Evolutionary conservation across 805 yeast genomes (phyloP).

Genomic region (Komagataella pseudopastoris): DNA sequence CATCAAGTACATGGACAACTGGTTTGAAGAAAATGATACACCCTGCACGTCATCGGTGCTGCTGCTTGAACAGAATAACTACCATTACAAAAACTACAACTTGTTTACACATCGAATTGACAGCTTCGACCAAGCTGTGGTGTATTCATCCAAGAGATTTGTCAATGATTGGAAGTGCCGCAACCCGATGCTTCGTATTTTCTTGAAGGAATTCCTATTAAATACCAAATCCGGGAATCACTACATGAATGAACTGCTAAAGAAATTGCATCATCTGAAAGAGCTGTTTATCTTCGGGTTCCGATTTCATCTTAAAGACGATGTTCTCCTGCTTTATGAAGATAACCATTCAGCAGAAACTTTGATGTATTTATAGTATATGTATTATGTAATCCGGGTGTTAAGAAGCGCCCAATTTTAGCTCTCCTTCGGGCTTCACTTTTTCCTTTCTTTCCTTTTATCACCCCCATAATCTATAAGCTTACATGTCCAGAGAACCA

Average conservation of each 20-base stretch:
- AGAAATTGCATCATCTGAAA: neutral
- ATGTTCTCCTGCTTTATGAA: slow-evolving; percentile 7
- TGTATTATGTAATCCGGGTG: neutral
- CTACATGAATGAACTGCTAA: slow-evolving; percentile 2
- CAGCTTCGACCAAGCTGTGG: neutral
- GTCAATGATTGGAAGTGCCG: slow-evolving; percentile 1
- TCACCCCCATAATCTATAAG: neutral
- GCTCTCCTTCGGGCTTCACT: neutral
- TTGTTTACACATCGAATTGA: slow-evolving; percentile 9
- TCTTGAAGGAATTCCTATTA: slow-evolving; percentile 11
- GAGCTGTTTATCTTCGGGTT: slow-evolving; percentile 13
- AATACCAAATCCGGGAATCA: slow-evolving; percentile 6
- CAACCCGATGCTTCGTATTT: slow-evolving; percentile 9
- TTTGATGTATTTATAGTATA: neutral
- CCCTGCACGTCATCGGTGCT: neutral
- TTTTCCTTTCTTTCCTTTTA: neutral
- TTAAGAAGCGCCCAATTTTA: neutral
- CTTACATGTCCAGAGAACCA: neutral
- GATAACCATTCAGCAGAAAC: neutral
- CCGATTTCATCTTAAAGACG: slow-evolving; percentile 9
- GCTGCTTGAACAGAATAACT: neutral
- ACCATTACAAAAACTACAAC: neutral
- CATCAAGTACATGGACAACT: neutral
- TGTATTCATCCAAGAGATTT: slow-evolving; percentile 6
- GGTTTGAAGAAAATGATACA: slow-evolving; percentile 1